Base-by-base conservation (phyloP, 495 filamentous ascomycete genomes). In the Pseudoneurospora amorphoporcata region DNA sequence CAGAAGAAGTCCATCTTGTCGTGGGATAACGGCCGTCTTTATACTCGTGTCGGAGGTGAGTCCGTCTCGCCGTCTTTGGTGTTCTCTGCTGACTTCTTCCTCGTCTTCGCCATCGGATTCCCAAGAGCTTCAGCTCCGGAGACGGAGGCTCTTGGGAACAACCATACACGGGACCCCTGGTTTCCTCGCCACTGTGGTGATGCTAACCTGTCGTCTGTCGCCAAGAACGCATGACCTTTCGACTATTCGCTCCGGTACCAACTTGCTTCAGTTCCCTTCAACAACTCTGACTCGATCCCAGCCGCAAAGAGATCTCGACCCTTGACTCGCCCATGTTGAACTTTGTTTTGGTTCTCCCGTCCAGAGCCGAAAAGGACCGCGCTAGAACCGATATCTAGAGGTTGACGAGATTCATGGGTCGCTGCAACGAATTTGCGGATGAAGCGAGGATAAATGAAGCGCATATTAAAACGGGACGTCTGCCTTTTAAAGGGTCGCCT, bases 371-470 rank as follows among this genome's bases (percentile, higher is more conserved):
- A 65, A 61, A 65, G 53, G 53, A 35, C 29, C 53, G 53, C 29
- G 29, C 53, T 65, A 35, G 29, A 65, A 35, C 53, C 53, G 29
- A 65, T 65, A 17, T 65, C 14, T 65, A 23, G 23, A 72, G 70
- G 74, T 71, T 65, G 69, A 58, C 71, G 73, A 71, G 42, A 61
- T 72, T 41, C 68, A 69, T 68, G 69, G 73, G 77, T 77, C 74
- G 69, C 73, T 73, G 74, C 72, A 45, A 72, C 71, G 76, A 84
- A 85, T 84, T 83, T 85, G 76, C 83, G 83, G 83, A 75, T 84
- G 83, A 85, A 85, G 82, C 81, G 77, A 78, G 78, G 80, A 83
- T 85, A 85, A 83, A 85, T 84, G 81, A 84, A 78, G 73, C 77
- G 78, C 73, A 81, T 79, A 85, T 85, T 84, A 81, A 82, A 73